Evolutionary conservation across 78 protist genomes (phyloP).

Genomic region (Acrasis kona): DNA sequence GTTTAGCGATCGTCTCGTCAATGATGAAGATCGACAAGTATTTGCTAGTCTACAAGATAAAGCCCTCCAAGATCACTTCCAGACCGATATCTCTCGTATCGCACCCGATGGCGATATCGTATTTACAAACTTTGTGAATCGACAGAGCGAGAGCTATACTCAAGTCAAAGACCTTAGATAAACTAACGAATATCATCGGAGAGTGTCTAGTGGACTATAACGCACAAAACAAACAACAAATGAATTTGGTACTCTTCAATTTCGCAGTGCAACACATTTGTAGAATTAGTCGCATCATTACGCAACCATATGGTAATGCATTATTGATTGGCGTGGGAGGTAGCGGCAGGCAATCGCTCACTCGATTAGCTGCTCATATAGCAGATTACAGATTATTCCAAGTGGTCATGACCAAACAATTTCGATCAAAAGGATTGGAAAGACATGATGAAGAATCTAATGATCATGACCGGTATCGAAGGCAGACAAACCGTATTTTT

Average conservation of each 20-base stretch:
- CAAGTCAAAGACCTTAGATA: too few species aligned
- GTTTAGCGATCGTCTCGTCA: constrained; percentile 51
- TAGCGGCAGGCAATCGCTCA: constrained; percentile 51
- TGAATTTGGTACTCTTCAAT: constrained; percentile 60
- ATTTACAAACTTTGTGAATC: too few species aligned
- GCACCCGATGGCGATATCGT: not conserved
- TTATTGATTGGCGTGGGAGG: constrained; percentile 76
- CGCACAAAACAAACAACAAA: not conserved
- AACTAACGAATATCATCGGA: constrained; percentile 1
- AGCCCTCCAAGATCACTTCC: not conserved
- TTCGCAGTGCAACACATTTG: constrained; percentile 47
- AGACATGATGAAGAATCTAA: constrained; percentile 1
- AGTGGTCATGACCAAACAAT: constrained; percentile 16
- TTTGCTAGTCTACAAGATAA: constrained; percentile 1
- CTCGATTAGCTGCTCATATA: constrained; percentile 44
- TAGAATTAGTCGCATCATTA: constrained; percentile 51
- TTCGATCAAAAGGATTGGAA: constrained; percentile 13
- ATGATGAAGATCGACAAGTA: constrained; percentile 25
- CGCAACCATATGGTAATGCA: constrained; percentile 57
- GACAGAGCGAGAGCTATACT: too few species aligned
- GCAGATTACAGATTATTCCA: constrained; percentile 2
- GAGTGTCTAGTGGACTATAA: constrained; percentile 39
- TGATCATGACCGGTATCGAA: constrained; percentile 18
- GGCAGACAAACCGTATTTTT: constrained; percentile 26
- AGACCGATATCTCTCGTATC: not conserved